Evolutionary conservation across 2,329 filamentous ascomycete species (phyloP), one percentile per base, ranked within the genome.

Genomic region (Cyanodermella asteris): DNA sequence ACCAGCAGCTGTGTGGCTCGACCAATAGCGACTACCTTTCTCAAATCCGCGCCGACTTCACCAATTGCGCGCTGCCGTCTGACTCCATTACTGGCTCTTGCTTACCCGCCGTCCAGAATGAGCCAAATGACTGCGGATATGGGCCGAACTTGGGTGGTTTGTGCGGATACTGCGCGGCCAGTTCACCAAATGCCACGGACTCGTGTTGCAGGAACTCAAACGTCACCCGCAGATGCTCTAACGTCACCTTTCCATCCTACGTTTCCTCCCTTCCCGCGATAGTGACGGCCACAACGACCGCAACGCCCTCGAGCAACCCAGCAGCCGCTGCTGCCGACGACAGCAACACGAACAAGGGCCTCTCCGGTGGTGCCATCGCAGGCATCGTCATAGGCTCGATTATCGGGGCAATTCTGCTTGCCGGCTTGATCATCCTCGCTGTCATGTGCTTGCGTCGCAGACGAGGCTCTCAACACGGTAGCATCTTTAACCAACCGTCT

Each of bases 21-120:
- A 62, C 74, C 6, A 61, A 60, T 28, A 49, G 50, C 27, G 64
- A 75, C 43, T 70, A 77, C 24, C 61, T 72, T 38, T 59, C 63
- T 28, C 67, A 91, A 39, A 84, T 97, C 34, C 65, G 82, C 38
- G 76, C 87, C 25, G 87, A 97, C 47, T 93, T 94, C 43, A 75
- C 75, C 10, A 77, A 80, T 35, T 97, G 87, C 45, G 69, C 80
- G 7, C 56, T 84, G 20, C 82, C 87, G 6, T 66, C 72, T n/a
- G 59, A 74, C 31, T 72, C 87, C 0, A 60, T 97, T 17, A 73
- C 70, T 18, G 61, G 61, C 14, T 59, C 53, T 26, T 97, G 87
- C 48, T 71, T 94, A 24, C 51, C 62, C 20, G 87, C 73, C 23
- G 64, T 66, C 26, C 50, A 61, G 20, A 97, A 97, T 40, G 81